Evolutionary conservation across 2,329 filamentous ascomycete genomes (phyloP).

Genomic region (Colletotrichum australisinense): DNA sequence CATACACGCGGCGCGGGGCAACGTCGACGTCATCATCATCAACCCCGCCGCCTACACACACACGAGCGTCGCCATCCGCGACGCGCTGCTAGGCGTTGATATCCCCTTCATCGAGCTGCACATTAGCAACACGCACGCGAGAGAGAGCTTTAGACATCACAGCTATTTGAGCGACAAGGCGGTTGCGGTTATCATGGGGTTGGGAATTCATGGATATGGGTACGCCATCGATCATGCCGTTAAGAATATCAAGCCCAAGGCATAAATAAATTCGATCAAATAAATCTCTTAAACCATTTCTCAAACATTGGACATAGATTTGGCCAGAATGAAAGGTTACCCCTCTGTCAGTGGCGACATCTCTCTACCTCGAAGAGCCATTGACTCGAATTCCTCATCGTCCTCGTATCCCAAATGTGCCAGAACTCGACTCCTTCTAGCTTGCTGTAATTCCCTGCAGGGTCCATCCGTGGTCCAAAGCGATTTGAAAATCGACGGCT

Average conservation of each 20-base stretch:
- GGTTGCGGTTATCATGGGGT: conserved; percentile 76
- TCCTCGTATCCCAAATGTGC: no score
- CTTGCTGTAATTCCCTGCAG: no score
- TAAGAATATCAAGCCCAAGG: conserved; percentile 54
- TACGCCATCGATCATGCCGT: conserved; percentile 68
- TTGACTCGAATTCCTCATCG: no score
- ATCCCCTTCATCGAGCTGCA: conserved; percentile 85
- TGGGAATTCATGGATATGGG: conserved; percentile 73
- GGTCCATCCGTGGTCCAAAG: no score
- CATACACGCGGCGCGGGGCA: conserved; percentile 72
- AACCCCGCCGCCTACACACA: conserved; percentile 83
- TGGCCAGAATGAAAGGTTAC: no score
- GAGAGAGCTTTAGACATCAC: conserved; percentile 72
- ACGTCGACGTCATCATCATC: conserved; percentile 76
- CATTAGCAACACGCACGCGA: conserved; percentile 78
- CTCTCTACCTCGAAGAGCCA: no score
- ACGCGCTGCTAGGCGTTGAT: conserved; percentile 75
- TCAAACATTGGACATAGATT: no score
- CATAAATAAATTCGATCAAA: neutral
- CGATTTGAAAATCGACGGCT: no score
- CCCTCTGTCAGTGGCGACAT: no score
- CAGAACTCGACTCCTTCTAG: no score
- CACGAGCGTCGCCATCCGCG: conserved; percentile 80
- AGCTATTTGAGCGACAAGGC: conserved; percentile 84
- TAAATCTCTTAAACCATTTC: neutral